Conservation (phyloP, 2,329 filamentous ascomycete species). For the Fusarium pseudocircinatum region DNA sequence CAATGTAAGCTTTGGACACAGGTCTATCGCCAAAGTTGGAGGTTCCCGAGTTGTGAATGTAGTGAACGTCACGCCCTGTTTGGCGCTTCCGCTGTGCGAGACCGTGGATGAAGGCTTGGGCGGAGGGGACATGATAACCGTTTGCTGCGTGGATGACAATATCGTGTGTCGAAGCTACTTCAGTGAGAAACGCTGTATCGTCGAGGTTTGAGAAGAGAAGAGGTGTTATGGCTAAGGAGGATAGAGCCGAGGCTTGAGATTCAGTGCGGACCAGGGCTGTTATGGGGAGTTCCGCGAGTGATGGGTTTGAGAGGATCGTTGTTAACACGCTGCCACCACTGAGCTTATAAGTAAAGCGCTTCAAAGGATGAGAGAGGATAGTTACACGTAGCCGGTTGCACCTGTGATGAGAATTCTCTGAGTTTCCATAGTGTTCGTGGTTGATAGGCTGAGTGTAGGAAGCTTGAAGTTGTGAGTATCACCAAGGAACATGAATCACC, state of each 20-base stretch:
- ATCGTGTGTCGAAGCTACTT: neutral
- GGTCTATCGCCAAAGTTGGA: conserved; percentile 3
- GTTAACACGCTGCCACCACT: conserved; percentile 5
- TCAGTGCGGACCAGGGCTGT: neutral
- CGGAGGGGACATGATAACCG: neutral
- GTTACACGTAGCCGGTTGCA: conserved; percentile 9
- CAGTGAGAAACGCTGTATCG: neutral
- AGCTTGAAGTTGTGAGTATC: neutral
- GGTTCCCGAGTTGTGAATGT: conserved; percentile 11
- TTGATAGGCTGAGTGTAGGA: neutral
- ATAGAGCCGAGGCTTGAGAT: neutral
- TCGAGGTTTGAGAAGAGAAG: neutral
- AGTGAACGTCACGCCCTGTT: neutral
- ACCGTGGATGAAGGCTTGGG: neutral
- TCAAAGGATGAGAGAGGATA: fast-evolving
- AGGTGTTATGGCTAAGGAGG: neutral
- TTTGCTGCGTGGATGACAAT: conserved; percentile 3
- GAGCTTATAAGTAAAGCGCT: neutral
- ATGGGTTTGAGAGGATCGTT: neutral
- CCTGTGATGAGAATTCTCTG: conserved; percentile 6
- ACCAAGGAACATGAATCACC: fast-evolving
- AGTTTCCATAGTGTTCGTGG: neutral
- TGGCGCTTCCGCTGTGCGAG: neutral
- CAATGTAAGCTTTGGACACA: neutral
- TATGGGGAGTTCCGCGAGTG: neutral